Evolutionary conservation across 768 basidiomycete genomes (phyloP).

Genomic region (Mrakia hoshinonis): DNA sequence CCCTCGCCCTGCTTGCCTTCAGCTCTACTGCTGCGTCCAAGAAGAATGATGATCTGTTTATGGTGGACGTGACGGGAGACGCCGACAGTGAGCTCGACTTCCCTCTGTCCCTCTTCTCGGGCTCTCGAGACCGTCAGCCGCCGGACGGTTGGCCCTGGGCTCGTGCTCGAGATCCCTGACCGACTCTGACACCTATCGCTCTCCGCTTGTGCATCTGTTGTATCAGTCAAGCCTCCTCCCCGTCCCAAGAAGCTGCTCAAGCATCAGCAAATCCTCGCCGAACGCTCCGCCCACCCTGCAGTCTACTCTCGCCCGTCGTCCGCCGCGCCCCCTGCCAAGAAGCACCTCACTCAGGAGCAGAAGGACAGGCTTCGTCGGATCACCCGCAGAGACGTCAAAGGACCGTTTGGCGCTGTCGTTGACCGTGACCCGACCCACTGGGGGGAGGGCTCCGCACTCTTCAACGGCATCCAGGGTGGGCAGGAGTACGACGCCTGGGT

Average conservation of each 20-base stretch:
- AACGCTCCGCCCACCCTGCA: constrained; percentile 81
- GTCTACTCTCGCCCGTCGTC: constrained; percentile 54
- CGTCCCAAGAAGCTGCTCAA: constrained; percentile 36
- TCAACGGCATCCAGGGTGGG: constrained; percentile 42
- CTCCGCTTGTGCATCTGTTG: neutral
- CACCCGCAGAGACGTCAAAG: constrained; percentile 60
- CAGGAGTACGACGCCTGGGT: constrained; percentile 48
- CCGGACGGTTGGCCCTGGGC: neutral
- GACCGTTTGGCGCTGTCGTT: constrained; percentile 62
- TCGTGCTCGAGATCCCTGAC: too few relatives aligned
- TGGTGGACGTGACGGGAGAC: constrained; percentile 71
- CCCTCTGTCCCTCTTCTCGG: neutral
- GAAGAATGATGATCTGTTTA: constrained; percentile 65
- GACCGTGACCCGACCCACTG: constrained; percentile 42
- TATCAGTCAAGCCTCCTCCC: constrained; percentile 4
- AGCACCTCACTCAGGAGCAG: constrained; percentile 53
- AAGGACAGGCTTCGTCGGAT: constrained; percentile 68
- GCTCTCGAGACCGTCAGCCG: neutral
- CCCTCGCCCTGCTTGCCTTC: neutral
- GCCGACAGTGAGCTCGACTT: constrained; percentile 51
- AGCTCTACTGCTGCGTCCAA: constrained; percentile 37
- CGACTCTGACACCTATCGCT: too few relatives aligned
- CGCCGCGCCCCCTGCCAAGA: constrained; percentile 26
- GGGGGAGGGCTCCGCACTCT: constrained; percentile 42
- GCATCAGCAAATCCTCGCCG: constrained; percentile 52